Evolutionary conservation across 1,284 basidiomycete genomes (phyloP).

Genomic region (Pseudozyma hubeiensis): DNA sequence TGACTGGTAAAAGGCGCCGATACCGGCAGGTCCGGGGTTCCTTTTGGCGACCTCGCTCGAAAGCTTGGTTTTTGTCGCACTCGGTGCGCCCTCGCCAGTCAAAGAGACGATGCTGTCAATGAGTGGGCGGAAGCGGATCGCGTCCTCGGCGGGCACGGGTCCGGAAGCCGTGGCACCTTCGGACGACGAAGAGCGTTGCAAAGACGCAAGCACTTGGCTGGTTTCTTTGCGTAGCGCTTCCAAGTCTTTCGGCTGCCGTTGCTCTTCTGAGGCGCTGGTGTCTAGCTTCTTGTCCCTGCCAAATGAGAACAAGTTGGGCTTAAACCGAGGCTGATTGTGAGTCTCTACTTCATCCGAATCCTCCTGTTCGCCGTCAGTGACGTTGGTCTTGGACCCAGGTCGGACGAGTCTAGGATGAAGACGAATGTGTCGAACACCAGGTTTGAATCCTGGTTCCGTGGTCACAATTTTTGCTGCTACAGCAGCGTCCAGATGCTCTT

Average conservation of each 20-base stretch:
- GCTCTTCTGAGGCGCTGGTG: conserved; percentile 2
- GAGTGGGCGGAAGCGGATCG: conserved; percentile 36
- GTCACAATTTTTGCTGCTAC: conserved; percentile 47
- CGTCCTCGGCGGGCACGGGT: conserved; percentile 25
- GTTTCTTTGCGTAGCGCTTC: conserved; percentile 28
- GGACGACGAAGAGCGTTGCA: conserved; percentile 24
- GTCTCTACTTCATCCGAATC: conserved; percentile 15
- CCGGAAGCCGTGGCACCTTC: conserved; percentile 31
- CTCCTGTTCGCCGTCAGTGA: conserved; percentile 20
- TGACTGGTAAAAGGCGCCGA: conserved; percentile 46
- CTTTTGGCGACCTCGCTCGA: conserved; percentile 32
- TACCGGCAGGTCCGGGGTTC: conserved; percentile 23
- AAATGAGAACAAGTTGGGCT: conserved; percentile 9
- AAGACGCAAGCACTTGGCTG: conserved; percentile 26
- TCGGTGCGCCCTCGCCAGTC: background rate
- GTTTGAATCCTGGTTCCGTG: conserved; percentile 48
- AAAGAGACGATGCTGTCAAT: conserved; percentile 32
- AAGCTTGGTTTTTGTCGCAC: conserved; percentile 28
- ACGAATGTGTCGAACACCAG: conserved; percentile 35
- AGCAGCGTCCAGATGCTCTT: conserved; percentile 38
- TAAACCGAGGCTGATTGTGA: conserved; percentile 4
- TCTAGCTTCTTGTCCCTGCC: conserved; percentile 3
- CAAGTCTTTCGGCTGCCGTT: conserved; percentile 8
- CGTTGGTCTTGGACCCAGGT: conserved; percentile 22
- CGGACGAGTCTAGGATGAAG: conserved; percentile 32